phyloP scores from a whole-genome alignment of 768 basidiomycete species.

The Suillus lakei region DNA sequence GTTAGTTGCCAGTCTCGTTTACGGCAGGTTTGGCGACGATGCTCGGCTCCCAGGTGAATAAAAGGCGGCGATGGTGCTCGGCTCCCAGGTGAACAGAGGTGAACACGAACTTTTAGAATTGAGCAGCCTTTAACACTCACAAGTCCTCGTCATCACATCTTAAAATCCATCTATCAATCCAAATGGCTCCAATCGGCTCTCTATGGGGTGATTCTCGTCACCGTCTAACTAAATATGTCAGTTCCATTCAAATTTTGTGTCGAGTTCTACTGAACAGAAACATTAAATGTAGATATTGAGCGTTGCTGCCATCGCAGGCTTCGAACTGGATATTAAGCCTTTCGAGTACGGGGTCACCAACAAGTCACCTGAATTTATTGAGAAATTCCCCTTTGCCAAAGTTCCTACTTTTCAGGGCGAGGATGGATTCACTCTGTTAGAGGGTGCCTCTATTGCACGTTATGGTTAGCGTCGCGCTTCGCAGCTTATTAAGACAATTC shows the following conservation, averaged over 20 bases:
- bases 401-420: slow-evolving; percentile 30
- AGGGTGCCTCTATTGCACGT: slow-evolving; percentile 34
- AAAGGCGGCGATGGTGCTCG: too few species aligned
- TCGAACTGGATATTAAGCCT: slow-evolving; percentile 28
- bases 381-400: slow-evolving; percentile 35
- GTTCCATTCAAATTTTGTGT: slow-evolving; percentile 8
- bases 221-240: slow-evolving; percentile 34
- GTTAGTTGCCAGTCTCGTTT: too few species aligned
- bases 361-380: slow-evolving; percentile 30
- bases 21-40: too few species aligned
- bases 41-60: too few species aligned
- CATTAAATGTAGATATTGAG: slow-evolving; percentile 27
- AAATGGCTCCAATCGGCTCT: slow-evolving; percentile 33
- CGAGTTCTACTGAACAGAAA: neutral
- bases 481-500: neutral
- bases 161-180: neutral
- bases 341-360: slow-evolving; percentile 31
- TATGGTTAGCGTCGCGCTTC: slow-evolving; percentile 20
- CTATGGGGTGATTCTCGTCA: slow-evolving; percentile 30
- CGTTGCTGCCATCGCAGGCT: slow-evolving; percentile 28
- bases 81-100: too few species aligned
- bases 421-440: slow-evolving; percentile 28
- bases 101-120: too few species aligned
- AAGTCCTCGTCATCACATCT: neutral
- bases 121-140: too few species aligned